Evolutionary conservation across 1,284 basidiomycete genomes (phyloP), one percentile per base, ranked within the genome.

Genomic region (Mycosarcoma mackinlayi): DNA sequence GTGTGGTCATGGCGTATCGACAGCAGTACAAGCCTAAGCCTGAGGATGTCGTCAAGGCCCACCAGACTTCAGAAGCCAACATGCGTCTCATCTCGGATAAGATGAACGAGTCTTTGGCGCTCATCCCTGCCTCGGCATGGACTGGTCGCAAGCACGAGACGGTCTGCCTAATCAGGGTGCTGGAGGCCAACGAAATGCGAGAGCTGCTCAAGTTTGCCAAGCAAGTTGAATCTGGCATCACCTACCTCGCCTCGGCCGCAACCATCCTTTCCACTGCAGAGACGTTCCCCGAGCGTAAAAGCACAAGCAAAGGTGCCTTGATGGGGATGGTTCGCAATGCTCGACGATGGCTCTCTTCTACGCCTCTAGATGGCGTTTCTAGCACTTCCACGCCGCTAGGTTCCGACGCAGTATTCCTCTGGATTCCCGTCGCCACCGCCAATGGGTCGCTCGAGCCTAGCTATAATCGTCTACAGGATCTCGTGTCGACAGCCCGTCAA

Each of bases 301-400:
- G 47, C 7, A 21, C 45, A 6, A 59, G 58, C 23, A 19, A 28
- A 2, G 68, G 68, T n/a, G 68, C 68, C 13, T 19, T 71, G 24
- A 50, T 71, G 50, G 68, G 68, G 7, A 67, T 71, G 56, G 64
- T 64, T 6, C 56, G 68, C 48, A 71, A 71, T 18, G 57, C 58
- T 8, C 38, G 68, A 45, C 35, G 68, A 42, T 71, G 68, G 68
- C 18, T 71, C 1, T 40, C 44, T 11, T 41, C 50, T 10, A 48
- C 45, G 25, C 24, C 45, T 3, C 35, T 39, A 0, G 34, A 58
- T 6, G 41, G 41, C 6, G 48, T 14, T 3, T 35, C 34, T 11
- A 35, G 51, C 34, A 34, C 39, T 9, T 27, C 52, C 4, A 59
- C 46, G 3, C 68, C 68, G 5, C 28, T 71, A 4, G 68, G 63